A percentile compares a stretch with the other conserved stretches of the same genome.
Conservation (phyloP, 2,329 filamentous ascomycete genomes). For the Colletotrichum graminicola region DNA sequence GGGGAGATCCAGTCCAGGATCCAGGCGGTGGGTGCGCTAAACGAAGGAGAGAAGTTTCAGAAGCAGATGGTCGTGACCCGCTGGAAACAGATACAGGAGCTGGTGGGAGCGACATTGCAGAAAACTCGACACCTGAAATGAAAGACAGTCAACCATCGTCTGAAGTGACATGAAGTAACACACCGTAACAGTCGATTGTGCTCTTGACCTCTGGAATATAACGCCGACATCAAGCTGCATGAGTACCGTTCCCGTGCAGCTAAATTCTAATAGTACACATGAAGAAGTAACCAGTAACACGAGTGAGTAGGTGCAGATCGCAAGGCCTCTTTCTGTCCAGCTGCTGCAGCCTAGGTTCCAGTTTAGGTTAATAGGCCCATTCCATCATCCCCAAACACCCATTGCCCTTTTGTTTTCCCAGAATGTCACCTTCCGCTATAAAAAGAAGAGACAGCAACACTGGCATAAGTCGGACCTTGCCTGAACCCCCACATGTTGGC, state of each 20-base stretch:
- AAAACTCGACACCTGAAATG: slow-evolving; percentile 41
- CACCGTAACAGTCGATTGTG: slow-evolving; percentile 2
- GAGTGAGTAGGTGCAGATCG: not conserved
- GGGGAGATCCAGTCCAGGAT: slow-evolving; percentile 50
- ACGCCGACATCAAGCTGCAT: slow-evolving; percentile 27
- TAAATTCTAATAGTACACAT: slow-evolving; percentile 39
- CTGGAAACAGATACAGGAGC: slow-evolving; percentile 58
- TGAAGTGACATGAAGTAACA: slow-evolving; percentile 1
- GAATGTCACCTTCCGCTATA: not conserved
- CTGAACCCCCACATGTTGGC: not conserved
- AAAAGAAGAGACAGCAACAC: not conserved
- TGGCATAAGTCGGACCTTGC: not conserved
- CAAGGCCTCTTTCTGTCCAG: slow-evolving; percentile 3
- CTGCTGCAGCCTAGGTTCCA: not conserved
- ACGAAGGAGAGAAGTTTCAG: slow-evolving; percentile 51
- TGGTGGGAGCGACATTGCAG: slow-evolving; percentile 54
- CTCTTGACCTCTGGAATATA: slow-evolving; percentile 29
- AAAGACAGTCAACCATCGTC: not conserved
- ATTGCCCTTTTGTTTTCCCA: not conserved
- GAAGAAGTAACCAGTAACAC: slow-evolving; percentile 8
- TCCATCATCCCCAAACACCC: not conserved
- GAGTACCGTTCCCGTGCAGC: slow-evolving; percentile 9
- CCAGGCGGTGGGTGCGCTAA: slow-evolving; percentile 47
- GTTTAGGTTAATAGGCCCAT: not conserved
- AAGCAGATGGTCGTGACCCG: slow-evolving; percentile 52